Evolutionary conservation across 352 stramenopile species (phyloP).

Genomic region (Phytophthora idaei): DNA sequence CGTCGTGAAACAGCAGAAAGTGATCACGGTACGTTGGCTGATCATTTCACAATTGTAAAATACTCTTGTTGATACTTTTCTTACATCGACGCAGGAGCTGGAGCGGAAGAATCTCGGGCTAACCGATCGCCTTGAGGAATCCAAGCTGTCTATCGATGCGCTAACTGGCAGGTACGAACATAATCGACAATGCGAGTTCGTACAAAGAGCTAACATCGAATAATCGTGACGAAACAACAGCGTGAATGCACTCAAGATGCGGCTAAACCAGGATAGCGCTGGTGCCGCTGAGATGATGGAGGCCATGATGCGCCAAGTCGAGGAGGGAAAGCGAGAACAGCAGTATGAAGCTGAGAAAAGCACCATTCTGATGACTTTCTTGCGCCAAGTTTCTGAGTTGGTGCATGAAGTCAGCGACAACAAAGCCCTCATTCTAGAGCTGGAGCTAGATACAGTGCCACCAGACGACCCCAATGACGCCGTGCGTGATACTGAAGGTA

Average conservation of each 20-base stretch:
- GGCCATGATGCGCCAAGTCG: slow-evolving; percentile 66
- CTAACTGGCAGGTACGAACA: slow-evolving; percentile 59
- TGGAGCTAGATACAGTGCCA: slow-evolving; percentile 43
- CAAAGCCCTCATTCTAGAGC: slow-evolving; percentile 47
- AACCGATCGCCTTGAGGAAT: slow-evolving; percentile 66
- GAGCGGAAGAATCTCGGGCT: slow-evolving; percentile 72
- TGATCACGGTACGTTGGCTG: slow-evolving; percentile 48
- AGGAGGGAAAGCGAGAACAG: slow-evolving; percentile 69
- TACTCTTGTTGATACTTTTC: neutral
- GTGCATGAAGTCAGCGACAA: slow-evolving; percentile 62
- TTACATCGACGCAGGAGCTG: slow-evolving; percentile 46
- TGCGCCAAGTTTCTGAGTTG: slow-evolving; percentile 60
- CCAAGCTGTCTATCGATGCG: slow-evolving; percentile 69
- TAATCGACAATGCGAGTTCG: neutral
- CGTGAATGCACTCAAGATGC: slow-evolving; percentile 71
- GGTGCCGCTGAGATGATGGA: slow-evolving; percentile 69
- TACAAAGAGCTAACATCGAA: slow-evolving; percentile 1
- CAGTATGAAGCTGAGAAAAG: slow-evolving; percentile 64
- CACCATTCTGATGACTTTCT: slow-evolving; percentile 56
- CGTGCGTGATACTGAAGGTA: slow-evolving; percentile 10
- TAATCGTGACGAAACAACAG: slow-evolving; percentile 28
- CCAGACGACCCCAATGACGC: slow-evolving; percentile 35
- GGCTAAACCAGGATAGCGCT: slow-evolving; percentile 73
- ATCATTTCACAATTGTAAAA: neutral
- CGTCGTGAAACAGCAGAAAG: slow-evolving; percentile 70